Evolutionary conservation across 1,284 basidiomycete genomes (phyloP).

Genomic region (Phellinidium pouzarii): DNA sequence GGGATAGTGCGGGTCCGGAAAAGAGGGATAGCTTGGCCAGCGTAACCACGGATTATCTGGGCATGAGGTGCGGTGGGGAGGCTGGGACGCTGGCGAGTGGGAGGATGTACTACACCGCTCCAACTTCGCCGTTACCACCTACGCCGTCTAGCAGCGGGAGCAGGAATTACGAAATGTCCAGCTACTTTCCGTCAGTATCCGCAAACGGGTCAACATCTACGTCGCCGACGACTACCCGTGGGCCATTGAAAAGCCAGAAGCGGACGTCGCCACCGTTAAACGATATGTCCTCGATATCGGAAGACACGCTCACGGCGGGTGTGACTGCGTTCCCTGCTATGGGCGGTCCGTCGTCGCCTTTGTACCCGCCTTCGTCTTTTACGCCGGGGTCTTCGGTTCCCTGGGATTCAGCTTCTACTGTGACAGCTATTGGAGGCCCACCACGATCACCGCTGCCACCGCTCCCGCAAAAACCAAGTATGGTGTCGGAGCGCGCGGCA

Average conservation of each 20-base stretch:
- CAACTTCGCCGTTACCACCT: not conserved
- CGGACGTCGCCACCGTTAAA: not conserved
- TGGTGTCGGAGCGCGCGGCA: not conserved
- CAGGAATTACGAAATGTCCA: not conserved
- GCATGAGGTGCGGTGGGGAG: not conserved
- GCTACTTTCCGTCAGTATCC: not conserved
- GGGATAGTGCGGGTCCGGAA: not conserved
- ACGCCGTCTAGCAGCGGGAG: not conserved
- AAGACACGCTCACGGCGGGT: not conserved
- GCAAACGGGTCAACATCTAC: not conserved
- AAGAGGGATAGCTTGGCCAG: not conserved
- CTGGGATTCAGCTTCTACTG: not conserved
- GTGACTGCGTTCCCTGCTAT: not conserved
- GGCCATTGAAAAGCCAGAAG: not conserved
- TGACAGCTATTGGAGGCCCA: slow-evolving; percentile 4
- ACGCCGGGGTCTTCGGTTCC: too few relatives aligned
- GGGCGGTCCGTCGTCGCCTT: slow-evolving; percentile 7
- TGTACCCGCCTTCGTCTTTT: not conserved
- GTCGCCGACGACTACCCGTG: not conserved
- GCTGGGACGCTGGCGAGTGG: slow-evolving; percentile 1
- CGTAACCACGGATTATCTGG: not conserved
- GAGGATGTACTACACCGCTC: slow-evolving; percentile 4
- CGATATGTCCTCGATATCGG: not conserved
- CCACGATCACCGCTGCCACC: slow-evolving; percentile 9
- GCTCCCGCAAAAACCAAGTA: slow-evolving; percentile 1